Percentiles rank a stretch among this genome's conserved stretches.
Evolutionary conservation across 768 basidiomycete genomes (phyloP).

Genomic region (Leucocoprinus leucothites): DNA sequence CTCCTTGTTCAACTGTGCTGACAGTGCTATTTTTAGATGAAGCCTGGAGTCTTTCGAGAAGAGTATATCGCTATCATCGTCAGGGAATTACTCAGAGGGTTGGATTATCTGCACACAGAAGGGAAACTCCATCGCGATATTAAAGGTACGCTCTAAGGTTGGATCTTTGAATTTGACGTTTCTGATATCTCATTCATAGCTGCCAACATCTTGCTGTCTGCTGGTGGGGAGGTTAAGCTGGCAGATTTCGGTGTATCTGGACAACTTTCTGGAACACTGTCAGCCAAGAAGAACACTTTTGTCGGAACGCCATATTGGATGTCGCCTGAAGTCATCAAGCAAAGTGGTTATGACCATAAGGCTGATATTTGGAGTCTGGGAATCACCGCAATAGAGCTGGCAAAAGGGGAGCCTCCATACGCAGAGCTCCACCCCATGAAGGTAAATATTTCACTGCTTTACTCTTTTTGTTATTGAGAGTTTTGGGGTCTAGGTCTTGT

Average conservation of each 20-base stretch:
- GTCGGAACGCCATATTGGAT: slow-evolving; percentile 99
- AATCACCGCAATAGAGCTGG: slow-evolving; percentile 96
- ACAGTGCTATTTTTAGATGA: slow-evolving; percentile 64
- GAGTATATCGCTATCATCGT: slow-evolving; percentile 99
- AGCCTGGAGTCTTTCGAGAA: slow-evolving; percentile 95
- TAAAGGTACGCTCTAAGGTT: slow-evolving; percentile 61
- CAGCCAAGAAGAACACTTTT: slow-evolving; percentile 97
- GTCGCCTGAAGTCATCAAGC: slow-evolving; percentile 99
- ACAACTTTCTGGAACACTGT: slow-evolving; percentile 89
- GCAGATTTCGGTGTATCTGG: slow-evolving; percentile 99
- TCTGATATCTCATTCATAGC: slow-evolving; percentile 43
- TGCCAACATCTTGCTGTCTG: slow-evolving; percentile 90
- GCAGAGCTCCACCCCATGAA: slow-evolving; percentile 99
- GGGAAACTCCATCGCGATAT: slow-evolving; percentile 99
- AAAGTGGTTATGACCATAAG: slow-evolving; percentile 98
- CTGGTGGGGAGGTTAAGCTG: slow-evolving; percentile 92
- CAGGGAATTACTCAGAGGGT: slow-evolving; percentile 84
- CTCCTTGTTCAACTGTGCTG: slow-evolving; percentile 11
- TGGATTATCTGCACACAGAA: slow-evolving; percentile 94
- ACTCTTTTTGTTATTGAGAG: slow-evolving; percentile 15
- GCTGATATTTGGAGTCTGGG: slow-evolving; percentile 99
- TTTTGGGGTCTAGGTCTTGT: slow-evolving; percentile 68
- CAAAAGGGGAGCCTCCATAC: slow-evolving; percentile 97
- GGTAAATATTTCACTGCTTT: slow-evolving; percentile 36
- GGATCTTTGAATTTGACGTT: background rate